Percentiles rank a stretch among this genome's conserved stretches.
Evolutionary conservation across 106 monocot genomes (phyloP).

Genomic region (Xerophyta viscosa): DNA sequence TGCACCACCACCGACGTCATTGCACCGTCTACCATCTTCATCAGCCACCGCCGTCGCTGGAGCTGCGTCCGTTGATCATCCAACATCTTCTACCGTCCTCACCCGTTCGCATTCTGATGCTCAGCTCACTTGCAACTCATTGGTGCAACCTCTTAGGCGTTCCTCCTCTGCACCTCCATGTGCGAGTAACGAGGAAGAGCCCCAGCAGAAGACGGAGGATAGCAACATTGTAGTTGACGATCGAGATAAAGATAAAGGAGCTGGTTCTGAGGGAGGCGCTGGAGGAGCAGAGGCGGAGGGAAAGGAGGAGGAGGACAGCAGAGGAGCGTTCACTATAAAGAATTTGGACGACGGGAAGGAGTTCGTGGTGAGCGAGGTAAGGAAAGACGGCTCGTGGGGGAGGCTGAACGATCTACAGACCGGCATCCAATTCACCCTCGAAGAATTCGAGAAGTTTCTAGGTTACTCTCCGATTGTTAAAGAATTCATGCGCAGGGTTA

Average conservation of each 20-base stretch:
- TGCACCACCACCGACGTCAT: background rate
- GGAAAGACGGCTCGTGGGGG: constrained; percentile 31
- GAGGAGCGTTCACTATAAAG: constrained; percentile 47
- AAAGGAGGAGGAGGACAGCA: background rate
- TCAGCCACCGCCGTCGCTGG: no score
- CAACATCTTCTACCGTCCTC: no score
- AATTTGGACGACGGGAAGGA: constrained; percentile 81
- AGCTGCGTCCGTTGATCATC: no score
- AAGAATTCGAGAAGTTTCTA: constrained; percentile 65
- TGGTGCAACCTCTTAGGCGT: no score
- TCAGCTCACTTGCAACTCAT: no score
- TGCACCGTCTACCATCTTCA: no score
- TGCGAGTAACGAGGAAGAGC: no score
- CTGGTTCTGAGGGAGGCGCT: background rate
- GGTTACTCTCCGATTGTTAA: constrained; percentile 77
- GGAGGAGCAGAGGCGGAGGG: background rate
- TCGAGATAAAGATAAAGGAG: no score
- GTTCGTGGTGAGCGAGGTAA: constrained; percentile 45
- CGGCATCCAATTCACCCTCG: constrained; percentile 51
- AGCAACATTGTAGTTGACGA: no score
- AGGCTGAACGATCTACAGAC: constrained; percentile 52
- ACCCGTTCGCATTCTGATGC: no score
- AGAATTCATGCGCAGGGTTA: constrained; percentile 62
- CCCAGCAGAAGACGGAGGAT: no score
- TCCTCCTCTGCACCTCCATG: no score